Evolutionary conservation across 345 rosid species (phyloP).

Genomic region (Populus alba): DNA sequence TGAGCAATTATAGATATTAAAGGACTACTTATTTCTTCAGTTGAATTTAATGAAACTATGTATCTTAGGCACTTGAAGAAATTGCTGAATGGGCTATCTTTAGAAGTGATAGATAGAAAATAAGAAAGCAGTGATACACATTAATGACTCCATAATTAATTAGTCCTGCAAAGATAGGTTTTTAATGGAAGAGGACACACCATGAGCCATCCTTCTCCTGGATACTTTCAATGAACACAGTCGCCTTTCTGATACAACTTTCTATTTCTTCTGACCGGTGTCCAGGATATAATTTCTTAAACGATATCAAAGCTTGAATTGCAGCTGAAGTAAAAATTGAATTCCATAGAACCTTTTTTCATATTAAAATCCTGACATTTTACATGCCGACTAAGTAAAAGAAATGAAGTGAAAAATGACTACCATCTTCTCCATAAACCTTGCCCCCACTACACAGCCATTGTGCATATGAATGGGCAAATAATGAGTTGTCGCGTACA

Average conservation of each 20-base stretch:
- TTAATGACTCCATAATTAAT: neutral
- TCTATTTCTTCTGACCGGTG: slow-evolving; percentile 76
- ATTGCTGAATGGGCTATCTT: neutral
- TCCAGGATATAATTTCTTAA: slow-evolving; percentile 63
- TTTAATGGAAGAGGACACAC: slow-evolving; percentile 41
- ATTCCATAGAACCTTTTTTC: neutral
- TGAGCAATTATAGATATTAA: slow-evolving; percentile 4
- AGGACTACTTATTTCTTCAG: neutral
- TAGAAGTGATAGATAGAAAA: neutral
- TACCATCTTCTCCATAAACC: neutral
- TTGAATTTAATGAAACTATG: neutral
- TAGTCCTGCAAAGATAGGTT: neutral
- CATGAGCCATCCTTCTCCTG: slow-evolving; percentile 92
- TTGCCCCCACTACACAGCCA: neutral
- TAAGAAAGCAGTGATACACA: neutral
- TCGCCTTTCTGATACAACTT: slow-evolving; percentile 65
- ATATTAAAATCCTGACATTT: neutral
- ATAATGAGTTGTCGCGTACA: neutral
- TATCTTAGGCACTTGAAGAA: neutral
- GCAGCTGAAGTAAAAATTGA: slow-evolving; percentile 48
- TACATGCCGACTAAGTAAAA: neutral
- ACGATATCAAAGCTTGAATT: slow-evolving; percentile 76
- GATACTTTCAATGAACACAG: slow-evolving; percentile 57
- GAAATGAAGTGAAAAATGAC: neutral
- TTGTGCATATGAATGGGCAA: neutral